Base-by-base conservation (phyloP, 129 eudicot genomes). In the Pittosporum tobira region DNA sequence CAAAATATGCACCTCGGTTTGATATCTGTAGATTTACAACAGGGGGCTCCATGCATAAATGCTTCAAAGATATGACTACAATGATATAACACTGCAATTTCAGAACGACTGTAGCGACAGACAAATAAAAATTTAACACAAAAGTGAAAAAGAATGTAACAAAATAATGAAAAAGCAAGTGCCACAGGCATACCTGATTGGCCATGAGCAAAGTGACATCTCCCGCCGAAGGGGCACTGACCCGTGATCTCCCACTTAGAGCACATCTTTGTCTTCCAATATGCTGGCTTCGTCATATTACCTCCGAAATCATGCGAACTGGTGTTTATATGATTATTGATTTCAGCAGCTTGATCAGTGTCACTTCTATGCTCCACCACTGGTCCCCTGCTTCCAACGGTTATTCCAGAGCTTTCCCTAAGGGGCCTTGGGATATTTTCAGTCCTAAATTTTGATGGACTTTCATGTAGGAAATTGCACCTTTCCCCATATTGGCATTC, bases 201-300 rank as follows among this genome's bases (percentile, higher is more conserved):
- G 34, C 91, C 99, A 73, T 93, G 99, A 69, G 99, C 99, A 75
- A 67, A 87, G 65, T 80, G 82, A 64, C 97, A 90, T 53, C 65
- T 73, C 18, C 80, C 89, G 2, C 81, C 89, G 61, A 64, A 85
- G 14, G 73, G 69, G 49, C 97, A 90, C 6, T 77, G 75, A n/a
- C 95, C 95, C 0, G 80, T 75, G 5, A 43, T 62, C 71, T 85
- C 95, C 93, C 93, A 90, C 58, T 83, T 86, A 24, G 71, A 75
- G 31, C 97, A 90, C 0, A 83, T 36, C 80, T 61, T 78, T 22
- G 89, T 85, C 49, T 85, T 90, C 94, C 95, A 80, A 45, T 28
- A 77, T 0, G 44, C 73, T 6, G 72, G 68, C 63, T 72, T 85
- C 62, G 23, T 21, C 37, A 50, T 19, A 23, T 68, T 52, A 26